Conservation (phyloP, 495 filamentous ascomycete species). For the Penicillium subrubescens region DNA sequence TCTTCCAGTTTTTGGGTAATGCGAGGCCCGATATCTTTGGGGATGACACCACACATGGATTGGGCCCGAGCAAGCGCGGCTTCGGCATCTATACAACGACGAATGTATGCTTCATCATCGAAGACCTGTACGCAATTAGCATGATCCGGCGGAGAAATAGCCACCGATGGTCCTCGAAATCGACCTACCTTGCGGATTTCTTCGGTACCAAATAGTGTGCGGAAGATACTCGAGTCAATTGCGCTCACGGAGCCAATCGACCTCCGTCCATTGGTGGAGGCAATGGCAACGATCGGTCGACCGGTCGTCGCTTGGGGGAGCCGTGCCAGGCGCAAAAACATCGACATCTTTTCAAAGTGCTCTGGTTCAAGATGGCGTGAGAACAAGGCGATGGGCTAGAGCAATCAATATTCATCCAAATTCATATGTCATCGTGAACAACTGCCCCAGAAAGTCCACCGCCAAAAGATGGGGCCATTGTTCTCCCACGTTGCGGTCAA, state of each 20-base stretch:
- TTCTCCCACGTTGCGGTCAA: background rate
- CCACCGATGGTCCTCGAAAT: background rate
- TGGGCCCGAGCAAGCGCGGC: conserved; percentile 52
- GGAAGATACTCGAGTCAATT: conserved; percentile 54
- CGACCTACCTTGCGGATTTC: conserved; percentile 47
- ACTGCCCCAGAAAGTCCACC: background rate
- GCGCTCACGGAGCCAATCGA: conserved; percentile 43
- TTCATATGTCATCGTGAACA: background rate
- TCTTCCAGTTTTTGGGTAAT: conserved; percentile 39
- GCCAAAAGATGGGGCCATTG: background rate
- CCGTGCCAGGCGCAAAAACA: conserved; percentile 1
- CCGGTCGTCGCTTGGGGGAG: background rate
- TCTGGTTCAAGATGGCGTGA: background rate
- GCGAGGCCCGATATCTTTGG: conserved; percentile 38
- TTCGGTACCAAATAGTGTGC: conserved; percentile 52
- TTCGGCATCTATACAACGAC: conserved; percentile 53
- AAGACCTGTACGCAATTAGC: conserved; percentile 33
- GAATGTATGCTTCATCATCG: conserved; percentile 51
- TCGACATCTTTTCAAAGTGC: background rate
- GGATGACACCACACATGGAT: conserved; percentile 47
- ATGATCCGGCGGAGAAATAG: background rate
- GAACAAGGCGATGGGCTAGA: background rate
- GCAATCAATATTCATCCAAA: background rate
- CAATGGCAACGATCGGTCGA: conserved; percentile 3
- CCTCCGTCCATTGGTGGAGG: conserved; percentile 8